These are phyloP conservation scores for Aspergillus ostianus DNA, from an alignment of 495 filamentous ascomycete genomes.

Conservation along the genomic window DNA sequence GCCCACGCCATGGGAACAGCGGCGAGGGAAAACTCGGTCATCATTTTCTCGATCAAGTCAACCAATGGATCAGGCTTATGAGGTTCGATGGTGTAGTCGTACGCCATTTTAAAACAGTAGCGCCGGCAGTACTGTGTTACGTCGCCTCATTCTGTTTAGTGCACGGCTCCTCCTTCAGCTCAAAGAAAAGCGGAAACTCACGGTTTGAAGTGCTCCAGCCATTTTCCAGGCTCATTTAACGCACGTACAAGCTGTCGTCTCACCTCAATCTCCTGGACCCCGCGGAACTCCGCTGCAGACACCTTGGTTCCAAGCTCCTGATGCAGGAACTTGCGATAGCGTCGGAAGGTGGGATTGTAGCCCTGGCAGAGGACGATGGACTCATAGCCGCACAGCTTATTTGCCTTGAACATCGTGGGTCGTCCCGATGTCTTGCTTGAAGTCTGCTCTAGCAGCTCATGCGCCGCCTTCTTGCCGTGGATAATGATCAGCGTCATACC, in stretches of 20 bases:
- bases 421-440: not conserved
- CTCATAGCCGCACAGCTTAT: constrained; percentile 1
- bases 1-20: not conserved
- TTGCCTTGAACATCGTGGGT: not conserved
- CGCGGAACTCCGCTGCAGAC: not conserved
- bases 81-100: not conserved
- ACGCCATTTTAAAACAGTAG: not conserved
- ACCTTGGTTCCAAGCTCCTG: not conserved
- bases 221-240: not conserved
- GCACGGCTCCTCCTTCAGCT: not conserved
- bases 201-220: not conserved
- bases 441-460: not conserved
- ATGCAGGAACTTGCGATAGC: not conserved
- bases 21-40: not conserved
- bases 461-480: not conserved
- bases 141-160: not conserved
- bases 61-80: not conserved
- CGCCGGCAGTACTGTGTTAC: not conserved
- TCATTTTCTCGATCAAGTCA: not conserved
- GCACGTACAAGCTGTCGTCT: not conserved
- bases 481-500: not conserved
- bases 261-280: not conserved
- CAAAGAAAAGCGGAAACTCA: not conserved
- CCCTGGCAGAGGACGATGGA: not conserved
- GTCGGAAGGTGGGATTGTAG: not conserved